Percentiles rank a stretch among this genome's conserved stretches.
These are phyloP conservation scores for Aspergillus tanneri DNA, from an alignment of 2,329 filamentous ascomycete species.

Conservation along the genomic window DNA sequence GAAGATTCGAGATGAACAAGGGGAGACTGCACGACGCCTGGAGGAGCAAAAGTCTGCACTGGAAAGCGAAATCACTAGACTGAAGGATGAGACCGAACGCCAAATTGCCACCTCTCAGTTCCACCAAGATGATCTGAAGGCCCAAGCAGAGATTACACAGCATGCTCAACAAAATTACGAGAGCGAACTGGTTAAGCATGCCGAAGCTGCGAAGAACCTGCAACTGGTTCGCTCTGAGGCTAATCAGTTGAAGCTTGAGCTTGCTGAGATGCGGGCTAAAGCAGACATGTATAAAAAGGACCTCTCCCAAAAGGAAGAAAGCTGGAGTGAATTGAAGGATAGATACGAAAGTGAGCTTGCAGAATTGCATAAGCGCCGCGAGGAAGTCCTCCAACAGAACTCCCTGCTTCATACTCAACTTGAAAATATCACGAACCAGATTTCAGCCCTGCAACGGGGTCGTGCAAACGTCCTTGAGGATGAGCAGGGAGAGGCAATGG, in stretches of 20 bases:
- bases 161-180: slow-evolving; percentile 96
- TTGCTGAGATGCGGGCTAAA: slow-evolving; percentile 72
- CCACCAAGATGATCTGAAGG: slow-evolving; percentile 86
- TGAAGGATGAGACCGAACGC: slow-evolving; percentile 81
- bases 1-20: slow-evolving; percentile 74
- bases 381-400: slow-evolving; percentile 86
- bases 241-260: slow-evolving; percentile 77
- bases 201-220: slow-evolving; percentile 84
- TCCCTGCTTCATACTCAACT: slow-evolving; percentile 85
- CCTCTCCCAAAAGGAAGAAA: slow-evolving; percentile 76
- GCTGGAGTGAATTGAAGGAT: slow-evolving; percentile 79
- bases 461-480: slow-evolving; percentile 59
- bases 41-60: slow-evolving; percentile 80
- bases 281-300: slow-evolving; percentile 81
- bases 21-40: slow-evolving; percentile 66
- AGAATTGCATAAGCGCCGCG: slow-evolving; percentile 74
- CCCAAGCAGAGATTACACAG: slow-evolving; percentile 89
- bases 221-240: slow-evolving; percentile 76
- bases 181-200: slow-evolving; percentile 89
- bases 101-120: slow-evolving; percentile 76
- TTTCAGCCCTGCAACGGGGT: slow-evolving; percentile 74
- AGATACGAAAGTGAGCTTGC: slow-evolving; percentile 79
- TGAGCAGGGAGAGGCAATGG: slow-evolving; percentile 49
- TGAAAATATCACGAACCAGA: slow-evolving; percentile 77
- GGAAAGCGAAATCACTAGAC: slow-evolving; percentile 73